Percentiles rank a stretch among this genome's conserved stretches.
These are phyloP conservation scores for Solanum ossicruentum DNA, from an alignment of 257 asterid species.

Conservation along the genomic window DNA sequence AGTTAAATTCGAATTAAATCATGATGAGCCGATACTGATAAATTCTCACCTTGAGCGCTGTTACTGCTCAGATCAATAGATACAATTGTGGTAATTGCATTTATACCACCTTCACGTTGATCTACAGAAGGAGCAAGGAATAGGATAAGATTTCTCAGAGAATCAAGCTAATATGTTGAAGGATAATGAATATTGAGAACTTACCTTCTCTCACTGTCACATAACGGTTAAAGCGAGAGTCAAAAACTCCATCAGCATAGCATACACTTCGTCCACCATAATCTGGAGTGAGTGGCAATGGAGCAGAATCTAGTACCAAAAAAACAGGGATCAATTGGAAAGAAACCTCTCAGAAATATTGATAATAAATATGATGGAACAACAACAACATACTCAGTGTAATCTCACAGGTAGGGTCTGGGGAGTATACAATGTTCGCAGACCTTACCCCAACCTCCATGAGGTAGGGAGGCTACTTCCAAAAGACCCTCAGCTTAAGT, in stretches of 20 bases:
- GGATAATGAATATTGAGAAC: background rate
- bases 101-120: slow-evolving; percentile 55
- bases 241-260: slow-evolving; percentile 92
- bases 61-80: slow-evolving; percentile 39
- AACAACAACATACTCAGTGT: background rate
- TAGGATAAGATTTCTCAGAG: background rate
- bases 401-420: background rate
- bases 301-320: slow-evolving; percentile 47
- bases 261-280: slow-evolving; percentile 59
- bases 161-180: background rate
- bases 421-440: background rate
- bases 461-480: background rate
- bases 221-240: slow-evolving; percentile 60
- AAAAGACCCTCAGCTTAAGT: background rate
- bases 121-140: slow-evolving; percentile 31
- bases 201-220: slow-evolving; percentile 83
- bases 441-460: background rate
- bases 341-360: background rate
- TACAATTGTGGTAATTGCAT: slow-evolving; percentile 62
- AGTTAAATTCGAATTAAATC: background rate
- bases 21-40: background rate
- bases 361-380: background rate
- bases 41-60: slow-evolving; percentile 37
- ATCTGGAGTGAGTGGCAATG: slow-evolving; percentile 82
- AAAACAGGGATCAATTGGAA: background rate